Evolutionary conservation across 176 grass and related monocot species (phyloP).

Genomic region (Tillandsia fasciculata): DNA sequence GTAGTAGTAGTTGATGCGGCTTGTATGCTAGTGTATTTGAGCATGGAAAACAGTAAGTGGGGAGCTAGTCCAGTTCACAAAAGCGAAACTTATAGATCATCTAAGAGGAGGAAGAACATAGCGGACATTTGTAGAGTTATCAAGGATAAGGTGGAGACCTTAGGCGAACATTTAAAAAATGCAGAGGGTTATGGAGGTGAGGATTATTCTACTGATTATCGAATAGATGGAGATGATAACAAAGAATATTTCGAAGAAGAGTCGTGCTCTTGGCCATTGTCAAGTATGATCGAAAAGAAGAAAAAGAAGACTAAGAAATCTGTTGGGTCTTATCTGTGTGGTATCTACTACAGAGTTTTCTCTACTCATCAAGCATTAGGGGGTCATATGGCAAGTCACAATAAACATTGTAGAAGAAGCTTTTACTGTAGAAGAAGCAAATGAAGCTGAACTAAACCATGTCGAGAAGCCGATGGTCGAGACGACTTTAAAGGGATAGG

Average conservation of each 20-base stretch:
- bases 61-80: too few species aligned
- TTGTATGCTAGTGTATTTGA: too few species aligned
- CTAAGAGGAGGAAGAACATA: too few species aligned
- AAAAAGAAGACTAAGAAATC: not conserved
- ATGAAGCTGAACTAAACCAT: not conserved
- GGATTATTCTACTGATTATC: not conserved
- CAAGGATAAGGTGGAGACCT: too few species aligned
- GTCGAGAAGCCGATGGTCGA: not conserved
- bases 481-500: not conserved
- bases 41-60: too few species aligned
- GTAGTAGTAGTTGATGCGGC: too few species aligned
- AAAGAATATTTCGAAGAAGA: too few species aligned
- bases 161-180: too few species aligned
- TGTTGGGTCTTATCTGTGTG: not conserved
- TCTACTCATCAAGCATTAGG: conserved; percentile 7
- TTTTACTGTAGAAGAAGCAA: not conserved
- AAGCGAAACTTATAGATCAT: too few species aligned
- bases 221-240: not conserved
- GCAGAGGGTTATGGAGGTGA: not conserved
- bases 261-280: too few species aligned
- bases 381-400: conserved; percentile 9
- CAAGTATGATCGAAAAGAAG: not conserved
- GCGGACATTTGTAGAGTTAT: too few species aligned
- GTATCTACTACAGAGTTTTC: not conserved
- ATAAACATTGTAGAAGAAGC: not conserved